phyloP scores from a whole-genome alignment of 2,329 filamentous ascomycete species.

The Cercospora berteroae region DNA sequence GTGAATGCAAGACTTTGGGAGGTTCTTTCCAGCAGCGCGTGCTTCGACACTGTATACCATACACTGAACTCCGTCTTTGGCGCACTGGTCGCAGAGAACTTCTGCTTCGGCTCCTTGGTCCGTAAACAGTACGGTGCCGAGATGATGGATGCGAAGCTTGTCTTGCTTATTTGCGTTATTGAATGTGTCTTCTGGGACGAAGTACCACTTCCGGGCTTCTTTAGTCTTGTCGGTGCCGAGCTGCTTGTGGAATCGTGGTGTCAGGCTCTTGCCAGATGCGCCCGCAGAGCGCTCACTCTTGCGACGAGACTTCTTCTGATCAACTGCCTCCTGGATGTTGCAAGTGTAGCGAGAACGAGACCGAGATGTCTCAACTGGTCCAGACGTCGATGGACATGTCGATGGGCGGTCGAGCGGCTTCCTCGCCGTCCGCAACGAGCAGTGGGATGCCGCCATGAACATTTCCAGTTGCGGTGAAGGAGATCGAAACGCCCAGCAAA shows the following conservation, averaged over 20 bases:
- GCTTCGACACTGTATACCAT: background rate
- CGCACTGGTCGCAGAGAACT: background rate
- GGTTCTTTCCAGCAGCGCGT: background rate
- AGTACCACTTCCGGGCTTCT: background rate
- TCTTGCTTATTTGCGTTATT: too few relatives aligned
- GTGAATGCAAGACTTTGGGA: background rate
- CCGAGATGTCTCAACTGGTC: too few relatives aligned
- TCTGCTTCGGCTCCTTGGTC: background rate
- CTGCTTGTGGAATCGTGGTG: background rate
- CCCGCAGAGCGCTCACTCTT: background rate
- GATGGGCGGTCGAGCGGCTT: too few relatives aligned
- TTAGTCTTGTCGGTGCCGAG: background rate
- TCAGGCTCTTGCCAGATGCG: background rate
- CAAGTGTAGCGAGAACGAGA: background rate
- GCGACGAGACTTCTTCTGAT: background rate
- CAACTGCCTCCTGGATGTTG: background rate
- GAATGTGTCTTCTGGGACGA: too few relatives aligned
- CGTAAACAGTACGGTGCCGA: background rate
- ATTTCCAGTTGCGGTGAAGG: background rate
- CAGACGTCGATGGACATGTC: too few relatives aligned
- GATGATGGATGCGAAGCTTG: background rate
- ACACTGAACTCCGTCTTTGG: background rate
- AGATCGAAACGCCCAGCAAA: background rate
- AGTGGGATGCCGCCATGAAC: background rate
- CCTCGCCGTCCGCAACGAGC: background rate